Base-by-base conservation (phyloP, 495 filamentous ascomycete genomes). In the Podospora pseudoanserina region DNA sequence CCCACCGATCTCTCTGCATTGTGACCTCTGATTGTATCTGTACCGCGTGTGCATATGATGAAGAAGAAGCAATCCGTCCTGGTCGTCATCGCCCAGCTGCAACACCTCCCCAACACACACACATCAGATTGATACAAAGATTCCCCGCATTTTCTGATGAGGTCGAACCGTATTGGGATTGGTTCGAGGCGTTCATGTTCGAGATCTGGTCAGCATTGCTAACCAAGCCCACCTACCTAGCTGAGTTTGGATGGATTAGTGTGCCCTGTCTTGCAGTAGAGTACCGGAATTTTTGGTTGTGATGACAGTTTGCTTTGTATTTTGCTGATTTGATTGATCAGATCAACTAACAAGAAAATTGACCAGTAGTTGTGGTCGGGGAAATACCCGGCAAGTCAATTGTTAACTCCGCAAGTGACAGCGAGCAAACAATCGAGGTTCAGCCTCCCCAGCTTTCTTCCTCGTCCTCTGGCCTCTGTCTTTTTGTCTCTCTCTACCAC, bases 61-160 rank as follows among this genome's bases (percentile, higher is more conserved):
- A 58, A 58, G 55, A 58, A 58, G 55, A 58, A 58, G 55, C 55
- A 58, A 58, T n/a, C 55, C 55, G n/a, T 58, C 5, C 55, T 58
- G 20, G 39, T 49, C 23, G 55, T 58, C 55, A 9, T 58, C 18
- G 30, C 55, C n/a, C 54, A 5, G 20, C 20, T 16, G 54, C 20
- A 23, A 20, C 30, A 32, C 55, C 23, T 58, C 55, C 23, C 23
- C 55, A 58, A 58, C 55, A 19, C 23, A 23, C 1, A 23, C 23
- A 19, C 55, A 58, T 23, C 23, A 23, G 23, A 26, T 11, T 58
- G 23, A 58, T 26, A 58, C 55, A 5, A 20, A 20, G 55, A 19
- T 26, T 26, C 23, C n/a, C 55, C 55, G 55, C 19, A 58, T 9
- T 58, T 58, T 1, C 23, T 58, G 39, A 49, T 11, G 39, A 49